These are phyloP conservation scores for Aspergillus glaucus DNA, from an alignment of 2,329 filamentous ascomycete species.

Conservation along the genomic window DNA sequence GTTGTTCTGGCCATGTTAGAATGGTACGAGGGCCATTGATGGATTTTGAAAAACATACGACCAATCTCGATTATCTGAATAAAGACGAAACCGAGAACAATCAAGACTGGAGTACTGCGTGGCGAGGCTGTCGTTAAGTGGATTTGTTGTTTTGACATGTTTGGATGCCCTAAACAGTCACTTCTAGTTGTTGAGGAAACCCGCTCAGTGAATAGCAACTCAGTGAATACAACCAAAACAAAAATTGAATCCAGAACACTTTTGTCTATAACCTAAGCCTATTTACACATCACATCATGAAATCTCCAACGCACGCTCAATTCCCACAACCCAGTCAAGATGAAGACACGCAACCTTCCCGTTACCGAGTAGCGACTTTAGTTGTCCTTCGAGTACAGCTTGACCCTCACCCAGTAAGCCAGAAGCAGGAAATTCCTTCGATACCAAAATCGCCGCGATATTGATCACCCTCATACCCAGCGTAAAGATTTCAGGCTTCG, in stretches of 20 bases:
- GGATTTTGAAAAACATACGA: too few species aligned
- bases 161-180: neutral
- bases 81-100: neutral
- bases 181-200: too few species aligned
- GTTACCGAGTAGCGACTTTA: constrained; percentile 19
- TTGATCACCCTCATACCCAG: constrained; percentile 35
- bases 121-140: neutral
- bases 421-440: constrained; percentile 12
- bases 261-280: constrained; percentile 13
- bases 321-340: constrained; percentile 26
- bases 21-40: too few species aligned
- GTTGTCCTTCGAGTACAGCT: constrained; percentile 11
- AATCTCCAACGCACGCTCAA: constrained; percentile 18
- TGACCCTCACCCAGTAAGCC: constrained; percentile 12
- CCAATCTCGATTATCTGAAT: too few species aligned
- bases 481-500: constrained; percentile 59
- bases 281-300: constrained; percentile 4
- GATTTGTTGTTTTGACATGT: neutral
- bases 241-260: constrained; percentile 9
- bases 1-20: too few species aligned
- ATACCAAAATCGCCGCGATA: constrained; percentile 30
- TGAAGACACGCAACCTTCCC: constrained; percentile 23
- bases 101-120: neutral
- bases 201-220: neutral
- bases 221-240: neutral